phyloP scores from a whole-genome alignment of 371 early-diverging fungal species.

The Mucor piriformis region DNA sequence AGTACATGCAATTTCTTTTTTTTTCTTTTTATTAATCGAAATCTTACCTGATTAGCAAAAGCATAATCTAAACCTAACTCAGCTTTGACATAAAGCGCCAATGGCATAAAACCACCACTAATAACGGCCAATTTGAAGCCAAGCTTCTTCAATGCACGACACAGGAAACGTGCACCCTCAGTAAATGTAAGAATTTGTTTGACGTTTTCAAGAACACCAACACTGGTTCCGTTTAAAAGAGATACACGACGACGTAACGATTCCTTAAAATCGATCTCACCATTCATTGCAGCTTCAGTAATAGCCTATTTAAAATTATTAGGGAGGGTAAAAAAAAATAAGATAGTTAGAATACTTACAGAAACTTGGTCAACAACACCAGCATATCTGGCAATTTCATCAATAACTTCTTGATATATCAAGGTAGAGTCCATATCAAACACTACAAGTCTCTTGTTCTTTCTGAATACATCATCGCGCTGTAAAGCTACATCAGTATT shows the following conservation, averaged over 20 bases:
- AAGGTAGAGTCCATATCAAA: slow-evolving; percentile 99
- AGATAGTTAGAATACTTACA: slow-evolving; percentile 54
- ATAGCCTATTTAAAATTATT: too few species aligned
- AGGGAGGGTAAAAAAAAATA: too few species aligned
- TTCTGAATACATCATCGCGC: slow-evolving; percentile 83
- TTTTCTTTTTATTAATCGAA: too few species aligned
- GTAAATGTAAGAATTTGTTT: slow-evolving; percentile 80
- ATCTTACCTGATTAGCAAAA: slow-evolving; percentile 82
- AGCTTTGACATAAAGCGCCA: slow-evolving; percentile 88
- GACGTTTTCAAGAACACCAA: slow-evolving; percentile 77
- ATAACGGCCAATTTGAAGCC: slow-evolving; percentile 95
- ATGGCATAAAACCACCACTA: slow-evolving; percentile 94
- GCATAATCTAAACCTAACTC: slow-evolving; percentile 94
- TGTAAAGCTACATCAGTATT: slow-evolving; percentile 89
- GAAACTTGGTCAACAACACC: slow-evolving; percentile 93
- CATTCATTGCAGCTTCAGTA: slow-evolving; percentile 96
- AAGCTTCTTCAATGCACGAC: slow-evolving; percentile 84
- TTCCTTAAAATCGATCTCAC: slow-evolving; percentile 95
- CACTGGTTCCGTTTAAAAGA: slow-evolving; percentile 87
- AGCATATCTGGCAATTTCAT: slow-evolving; percentile 92
- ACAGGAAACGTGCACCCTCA: slow-evolving; percentile 89
- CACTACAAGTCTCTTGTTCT: slow-evolving; percentile 90
- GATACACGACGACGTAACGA: slow-evolving; percentile 87
- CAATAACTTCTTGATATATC: slow-evolving; percentile 98
- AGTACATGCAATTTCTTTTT: too few species aligned